Base-by-base conservation (phyloP, 106 monocot genomes). In the Allium sativum region DNA sequence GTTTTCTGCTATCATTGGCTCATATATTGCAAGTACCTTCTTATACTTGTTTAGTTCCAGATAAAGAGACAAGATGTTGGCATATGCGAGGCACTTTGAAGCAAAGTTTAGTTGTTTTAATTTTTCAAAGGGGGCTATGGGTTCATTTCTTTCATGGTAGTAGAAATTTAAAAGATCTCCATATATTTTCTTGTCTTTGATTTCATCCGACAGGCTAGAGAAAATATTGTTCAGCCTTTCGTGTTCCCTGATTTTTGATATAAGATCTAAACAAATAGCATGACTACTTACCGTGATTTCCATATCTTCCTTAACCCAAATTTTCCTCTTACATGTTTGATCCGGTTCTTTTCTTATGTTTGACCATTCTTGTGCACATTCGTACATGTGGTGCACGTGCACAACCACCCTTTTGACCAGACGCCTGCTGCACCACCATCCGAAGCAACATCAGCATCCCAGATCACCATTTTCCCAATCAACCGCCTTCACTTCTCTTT, bases 211-310 rank as follows among this genome's bases (percentile, higher is more conserved):
- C 21, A 88, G 72, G 20, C 21, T 71, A 13, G 44, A 52, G 42
- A 88, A n/a, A 88, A 55, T 88, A 88, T 19, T 44, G 18, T 74
- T 88, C 88, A 13, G 88, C 83, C 15, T 43, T 47, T 19, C 73
- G 64, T 55, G 81, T 45, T 40, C 88, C 41, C 59, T 77, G 22
- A 65, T 74, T 77, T 81, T 78, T 5, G 84, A 61, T 58, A 88
- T 48, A 52, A 88, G 77, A 70, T 78, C 75, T 7, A 88, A 15
- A 2, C 84, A 77, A 19, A 84, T 20, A 10, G 88, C 88, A 70
- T 84, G 77, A 57, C 63, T 75, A 17, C 70, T 48, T 9, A 68
- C 19, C 10, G 68, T 65, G 61, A 83, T 61, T 7, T 58, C 44
- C 58, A 80, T 74, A 43, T 70, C 62, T 18, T 41, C 74, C 3